Conservation (phyloP, 2,329 filamentous ascomycete genomes). For the Blumeriella jaapii region DNA sequence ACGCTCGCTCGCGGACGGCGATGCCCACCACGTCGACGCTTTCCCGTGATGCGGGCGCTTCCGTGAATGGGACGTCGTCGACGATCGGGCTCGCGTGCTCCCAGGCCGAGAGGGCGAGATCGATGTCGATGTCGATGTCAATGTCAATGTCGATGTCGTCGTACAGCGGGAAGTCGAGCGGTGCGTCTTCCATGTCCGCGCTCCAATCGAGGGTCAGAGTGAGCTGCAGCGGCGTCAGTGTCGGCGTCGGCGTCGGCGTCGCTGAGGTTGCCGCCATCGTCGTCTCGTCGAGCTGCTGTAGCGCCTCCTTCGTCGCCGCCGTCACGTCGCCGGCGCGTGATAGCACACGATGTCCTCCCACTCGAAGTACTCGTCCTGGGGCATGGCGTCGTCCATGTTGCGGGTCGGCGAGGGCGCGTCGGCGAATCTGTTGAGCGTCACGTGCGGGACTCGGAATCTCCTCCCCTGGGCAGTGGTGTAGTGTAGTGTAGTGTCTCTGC, state of each 20-base stretch:
- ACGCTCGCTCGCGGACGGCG: background rate
- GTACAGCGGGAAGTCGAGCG: constrained; percentile 8
- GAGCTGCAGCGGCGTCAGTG: constrained; percentile 1
- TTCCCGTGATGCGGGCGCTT: background rate
- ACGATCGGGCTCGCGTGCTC: constrained; percentile 1
- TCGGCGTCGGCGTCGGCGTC: background rate
- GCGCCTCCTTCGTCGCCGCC: no score
- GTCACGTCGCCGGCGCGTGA: background rate
- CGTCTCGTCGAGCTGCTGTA: no score
- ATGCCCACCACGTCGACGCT: background rate
- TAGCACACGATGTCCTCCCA: constrained; percentile 14
- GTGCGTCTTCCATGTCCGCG: constrained; percentile 1
- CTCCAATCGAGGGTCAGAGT: constrained; percentile 1
- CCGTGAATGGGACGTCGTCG: background rate
- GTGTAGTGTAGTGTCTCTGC: no score
- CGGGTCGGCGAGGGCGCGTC: no score
- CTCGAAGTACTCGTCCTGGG: constrained; percentile 16
- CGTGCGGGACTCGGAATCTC: no score
- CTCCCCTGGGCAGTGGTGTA: no score
- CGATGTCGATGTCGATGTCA: constrained; percentile 4
- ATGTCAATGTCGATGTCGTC: constrained; percentile 1
- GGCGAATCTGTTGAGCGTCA: no score
- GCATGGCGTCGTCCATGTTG: constrained; percentile 10
- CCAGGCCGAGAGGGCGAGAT: background rate
- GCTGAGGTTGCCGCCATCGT: no score